A percentile compares a stretch with the other conserved stretches of the same genome.
Evolutionary conservation across 1,139 yeast species (phyloP).

Genomic region (Debaryomycetaceae sp.): DNA sequence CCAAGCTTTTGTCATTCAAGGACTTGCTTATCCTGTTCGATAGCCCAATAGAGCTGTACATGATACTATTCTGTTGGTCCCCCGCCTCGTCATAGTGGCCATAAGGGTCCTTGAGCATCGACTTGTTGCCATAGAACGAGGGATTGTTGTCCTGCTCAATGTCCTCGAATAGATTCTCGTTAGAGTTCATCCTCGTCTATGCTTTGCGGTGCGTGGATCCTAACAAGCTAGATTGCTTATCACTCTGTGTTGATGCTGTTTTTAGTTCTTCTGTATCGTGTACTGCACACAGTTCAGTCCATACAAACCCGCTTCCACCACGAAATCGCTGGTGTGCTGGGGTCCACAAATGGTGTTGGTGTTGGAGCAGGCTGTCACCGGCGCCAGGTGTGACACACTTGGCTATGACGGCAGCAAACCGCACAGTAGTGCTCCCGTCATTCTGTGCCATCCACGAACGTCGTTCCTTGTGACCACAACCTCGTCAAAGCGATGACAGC

Average conservation of each 20-base stretch:
- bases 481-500: too few relatives aligned
- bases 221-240: background rate
- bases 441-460: too few relatives aligned
- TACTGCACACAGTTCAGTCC: background rate
- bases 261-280: background rate
- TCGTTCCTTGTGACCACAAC: too few relatives aligned
- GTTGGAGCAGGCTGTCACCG: too few relatives aligned
- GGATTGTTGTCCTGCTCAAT: constrained; percentile 51
- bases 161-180: constrained; percentile 27
- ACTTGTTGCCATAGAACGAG: constrained; percentile 37
- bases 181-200: constrained; percentile 6
- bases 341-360: too few relatives aligned
- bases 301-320: background rate
- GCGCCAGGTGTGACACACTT: too few relatives aligned
- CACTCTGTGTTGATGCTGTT: background rate
- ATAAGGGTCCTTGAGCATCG: constrained; percentile 27
- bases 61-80: constrained; percentile 14
- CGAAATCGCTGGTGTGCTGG: too few relatives aligned
- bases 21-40: constrained; percentile 33
- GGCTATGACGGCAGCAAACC: too few relatives aligned
- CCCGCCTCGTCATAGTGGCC: constrained; percentile 9
- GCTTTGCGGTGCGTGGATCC: background rate
- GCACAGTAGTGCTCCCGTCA: too few relatives aligned
- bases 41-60: constrained; percentile 37
- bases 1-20: constrained; percentile 24